A percentile compares a stretch with the other conserved stretches of the same genome.
Conservation (phyloP, 345 rosid species). For the Linum tenue region DNA sequence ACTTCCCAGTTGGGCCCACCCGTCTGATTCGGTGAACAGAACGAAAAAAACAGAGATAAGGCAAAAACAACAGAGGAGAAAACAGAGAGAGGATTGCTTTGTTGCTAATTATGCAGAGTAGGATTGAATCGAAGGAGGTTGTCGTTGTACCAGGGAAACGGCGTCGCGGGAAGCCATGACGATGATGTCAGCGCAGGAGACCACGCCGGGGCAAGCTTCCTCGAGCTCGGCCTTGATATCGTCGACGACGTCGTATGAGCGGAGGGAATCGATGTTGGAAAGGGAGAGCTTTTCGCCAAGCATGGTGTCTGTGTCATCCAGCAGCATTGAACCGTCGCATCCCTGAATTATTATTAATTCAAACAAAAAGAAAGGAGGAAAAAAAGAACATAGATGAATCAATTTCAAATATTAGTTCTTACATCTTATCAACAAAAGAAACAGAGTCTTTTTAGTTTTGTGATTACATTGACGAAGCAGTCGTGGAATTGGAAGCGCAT, state of each 20-base stretch:
- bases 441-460: background rate
- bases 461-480: constrained; percentile 70
- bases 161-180: constrained; percentile 92
- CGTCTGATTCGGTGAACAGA: constrained; percentile 28
- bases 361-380: background rate
- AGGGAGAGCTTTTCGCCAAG: constrained; percentile 70
- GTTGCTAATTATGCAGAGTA: background rate
- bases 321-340: constrained; percentile 73
- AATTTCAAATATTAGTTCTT: background rate
- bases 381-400: background rate
- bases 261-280: constrained; percentile 72
- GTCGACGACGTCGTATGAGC: constrained; percentile 70
- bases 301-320: constrained; percentile 77
- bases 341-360: constrained; percentile 42
- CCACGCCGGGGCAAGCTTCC: constrained; percentile 59
- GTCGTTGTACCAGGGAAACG: constrained; percentile 56
- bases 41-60: background rate
- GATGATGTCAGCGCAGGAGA: constrained; percentile 85
- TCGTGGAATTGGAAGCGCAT: constrained; percentile 98
- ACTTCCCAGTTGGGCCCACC: constrained; percentile 91
- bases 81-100: background rate
- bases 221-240: constrained; percentile 65
- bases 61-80: background rate
- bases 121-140: background rate
- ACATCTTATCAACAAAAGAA: background rate